A percentile compares a stretch with the other conserved stretches of the same genome.
Conservation (phyloP, 169 alveolate genomes). For the Plasmodium adleri region DNA sequence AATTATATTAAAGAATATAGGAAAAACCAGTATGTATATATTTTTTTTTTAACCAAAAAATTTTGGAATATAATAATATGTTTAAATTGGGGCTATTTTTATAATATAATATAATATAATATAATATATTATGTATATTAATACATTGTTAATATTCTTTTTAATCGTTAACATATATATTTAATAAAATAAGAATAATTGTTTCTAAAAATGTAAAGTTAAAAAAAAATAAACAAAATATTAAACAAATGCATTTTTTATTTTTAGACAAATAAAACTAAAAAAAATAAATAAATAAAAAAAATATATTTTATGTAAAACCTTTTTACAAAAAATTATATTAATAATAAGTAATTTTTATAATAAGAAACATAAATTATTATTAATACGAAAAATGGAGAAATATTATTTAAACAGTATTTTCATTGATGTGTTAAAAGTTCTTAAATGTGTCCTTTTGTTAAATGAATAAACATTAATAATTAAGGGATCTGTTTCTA, state of each 20-base stretch:
- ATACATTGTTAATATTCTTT: no score
- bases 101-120: no score
- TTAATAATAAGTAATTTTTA: neutral
- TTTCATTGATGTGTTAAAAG: neutral
- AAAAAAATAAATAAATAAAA: slow-evolving; percentile 33
- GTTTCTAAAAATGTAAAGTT: neutral
- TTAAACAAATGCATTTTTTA: slow-evolving; percentile 36
- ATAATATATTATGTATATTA: no score
- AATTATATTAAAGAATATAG: no score
- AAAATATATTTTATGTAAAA: slow-evolving; percentile 12
- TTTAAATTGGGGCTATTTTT: no score
- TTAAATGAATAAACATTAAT: slow-evolving; percentile 25
- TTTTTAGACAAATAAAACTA: slow-evolving; percentile 71
- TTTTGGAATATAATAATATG: no score
- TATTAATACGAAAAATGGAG: neutral
- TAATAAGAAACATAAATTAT: slow-evolving; percentile 2
- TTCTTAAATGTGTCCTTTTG: slow-evolving; percentile 3
- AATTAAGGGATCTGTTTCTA: slow-evolving; percentile 53
- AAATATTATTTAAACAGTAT: slow-evolving; percentile 19
- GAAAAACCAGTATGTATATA: no score
- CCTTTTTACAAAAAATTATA: no score
- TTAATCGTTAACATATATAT: no score
- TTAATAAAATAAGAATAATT: no score
- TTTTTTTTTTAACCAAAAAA: no score
- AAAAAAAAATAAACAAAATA: slow-evolving; percentile 29